phyloP scores from a whole-genome alignment of 768 basidiomycete species.

The Cystobasidium ongulense region DNA sequence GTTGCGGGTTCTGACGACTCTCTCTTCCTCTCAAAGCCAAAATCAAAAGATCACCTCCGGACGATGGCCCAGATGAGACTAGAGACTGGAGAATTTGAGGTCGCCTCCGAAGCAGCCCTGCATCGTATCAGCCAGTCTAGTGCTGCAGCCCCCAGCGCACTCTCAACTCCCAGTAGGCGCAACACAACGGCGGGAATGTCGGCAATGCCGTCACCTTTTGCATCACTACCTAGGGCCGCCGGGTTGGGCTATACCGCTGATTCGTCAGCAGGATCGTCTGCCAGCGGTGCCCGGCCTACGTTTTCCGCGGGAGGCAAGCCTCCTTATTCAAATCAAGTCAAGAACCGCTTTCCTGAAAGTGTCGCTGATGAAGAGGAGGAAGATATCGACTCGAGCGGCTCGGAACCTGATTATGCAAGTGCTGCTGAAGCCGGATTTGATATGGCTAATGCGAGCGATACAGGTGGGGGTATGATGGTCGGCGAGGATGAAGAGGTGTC shows the following conservation, averaged over 20 bases:
- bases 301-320: not conserved
- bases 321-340: not conserved
- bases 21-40: slow-evolving; percentile 29
- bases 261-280: not conserved
- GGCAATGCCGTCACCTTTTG: not conserved
- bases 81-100: slow-evolving; percentile 37
- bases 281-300: not conserved
- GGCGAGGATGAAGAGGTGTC: not conserved
- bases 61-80: slow-evolving; percentile 31
- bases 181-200: not conserved
- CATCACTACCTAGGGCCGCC: not conserved
- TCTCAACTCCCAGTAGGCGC: not conserved
- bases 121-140: slow-evolving; percentile 35
- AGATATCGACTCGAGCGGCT: not conserved
- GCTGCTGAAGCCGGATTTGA: not conserved
- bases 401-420: slow-evolving; percentile 23
- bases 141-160: slow-evolving; percentile 28
- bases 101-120: slow-evolving; percentile 39
- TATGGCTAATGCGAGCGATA: not conserved
- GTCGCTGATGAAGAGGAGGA: slow-evolving; percentile 27
- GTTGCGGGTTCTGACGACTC: not conserved
- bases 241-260: not conserved
- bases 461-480: not conserved
- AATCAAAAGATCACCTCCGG: slow-evolving; percentile 39
- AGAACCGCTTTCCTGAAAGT: slow-evolving; percentile 32